phyloP scores from a whole-genome alignment of 2,329 filamentous ascomycete species.

The Sphaerulina vaccinii region DNA sequence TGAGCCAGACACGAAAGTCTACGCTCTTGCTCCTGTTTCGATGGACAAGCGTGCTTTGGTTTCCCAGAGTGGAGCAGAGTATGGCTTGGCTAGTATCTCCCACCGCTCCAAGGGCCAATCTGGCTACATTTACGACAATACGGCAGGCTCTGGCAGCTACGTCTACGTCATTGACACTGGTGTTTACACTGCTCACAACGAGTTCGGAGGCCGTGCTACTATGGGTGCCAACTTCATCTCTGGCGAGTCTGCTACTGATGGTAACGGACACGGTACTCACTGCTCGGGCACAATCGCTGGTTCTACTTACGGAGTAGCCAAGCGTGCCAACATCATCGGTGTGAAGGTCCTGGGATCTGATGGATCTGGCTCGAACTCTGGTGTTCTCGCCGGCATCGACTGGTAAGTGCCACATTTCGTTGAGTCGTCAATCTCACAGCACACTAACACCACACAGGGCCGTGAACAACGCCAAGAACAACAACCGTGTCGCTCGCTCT shows the following conservation, averaged over 20 bases:
- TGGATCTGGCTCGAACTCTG: constrained; percentile 49
- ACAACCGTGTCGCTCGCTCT: constrained; percentile 65
- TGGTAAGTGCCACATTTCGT: constrained; percentile 24
- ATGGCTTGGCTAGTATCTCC: constrained; percentile 28
- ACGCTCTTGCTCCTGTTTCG: constrained; percentile 29
- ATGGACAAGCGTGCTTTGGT: constrained; percentile 18
- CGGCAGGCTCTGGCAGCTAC: constrained; percentile 17
- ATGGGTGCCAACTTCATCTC: constrained; percentile 27
- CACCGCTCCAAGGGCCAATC: constrained; percentile 26
- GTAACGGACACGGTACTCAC: constrained; percentile 65
- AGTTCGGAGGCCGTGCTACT: constrained; percentile 33
- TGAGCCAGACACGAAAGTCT: constrained; percentile 42
- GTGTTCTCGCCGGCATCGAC: constrained; percentile 50
- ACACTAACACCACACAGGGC: constrained; percentile 19
- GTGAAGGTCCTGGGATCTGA: constrained; percentile 52
- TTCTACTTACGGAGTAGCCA: constrained; percentile 58
- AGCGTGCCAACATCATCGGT: constrained; percentile 46
- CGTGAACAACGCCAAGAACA: constrained; percentile 60
- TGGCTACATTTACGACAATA: constrained; percentile 24
- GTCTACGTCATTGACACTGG: constrained; percentile 33
- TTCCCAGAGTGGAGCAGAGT: constrained; percentile 24
- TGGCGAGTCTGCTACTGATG: constrained; percentile 37
- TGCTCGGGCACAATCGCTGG: constrained; percentile 61
- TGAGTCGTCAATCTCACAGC: not conserved
- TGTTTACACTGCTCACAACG: constrained; percentile 29